phyloP scores from a whole-genome alignment of 305 asterid genomes.

The Fraxinus greggii region DNA sequence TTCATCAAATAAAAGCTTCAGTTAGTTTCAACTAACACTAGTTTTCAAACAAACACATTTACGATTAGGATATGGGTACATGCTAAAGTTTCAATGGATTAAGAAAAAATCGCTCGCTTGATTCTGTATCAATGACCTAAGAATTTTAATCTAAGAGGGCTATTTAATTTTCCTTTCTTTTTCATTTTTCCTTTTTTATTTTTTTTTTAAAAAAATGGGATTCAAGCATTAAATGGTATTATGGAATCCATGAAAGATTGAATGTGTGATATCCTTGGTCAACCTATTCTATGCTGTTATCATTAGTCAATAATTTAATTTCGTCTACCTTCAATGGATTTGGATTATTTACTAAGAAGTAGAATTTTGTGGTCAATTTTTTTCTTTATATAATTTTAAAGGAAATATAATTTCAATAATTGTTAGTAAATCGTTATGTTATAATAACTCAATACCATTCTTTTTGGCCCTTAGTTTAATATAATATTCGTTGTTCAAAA shows the following conservation, averaged over 20 bases:
- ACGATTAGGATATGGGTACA: neutral
- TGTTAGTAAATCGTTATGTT: neutral
- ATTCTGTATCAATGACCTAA: neutral
- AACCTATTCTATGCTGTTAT: constrained; percentile 8
- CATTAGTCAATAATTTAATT: neutral
- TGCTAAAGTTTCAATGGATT: neutral
- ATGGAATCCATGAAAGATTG: neutral
- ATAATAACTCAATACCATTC: neutral
- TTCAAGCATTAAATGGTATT: neutral
- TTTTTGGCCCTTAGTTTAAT: neutral
- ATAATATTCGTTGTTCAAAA: neutral
- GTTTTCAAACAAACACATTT: neutral
- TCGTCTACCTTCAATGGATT: neutral
- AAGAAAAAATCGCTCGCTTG: neutral
- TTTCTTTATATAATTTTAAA: neutral
- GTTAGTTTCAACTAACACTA: neutral
- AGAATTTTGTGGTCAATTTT: neutral
- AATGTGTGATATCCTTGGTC: neutral
- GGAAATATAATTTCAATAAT: neutral
- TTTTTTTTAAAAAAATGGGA: neutral
- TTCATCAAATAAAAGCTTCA: neutral
- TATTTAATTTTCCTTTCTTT: neutral
- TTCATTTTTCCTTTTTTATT: neutral
- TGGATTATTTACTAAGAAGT: neutral
- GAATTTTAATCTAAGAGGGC: neutral